Evolutionary conservation across 1,284 basidiomycete species (phyloP).

Genomic region (Apiotrichum veenhuisii): DNA sequence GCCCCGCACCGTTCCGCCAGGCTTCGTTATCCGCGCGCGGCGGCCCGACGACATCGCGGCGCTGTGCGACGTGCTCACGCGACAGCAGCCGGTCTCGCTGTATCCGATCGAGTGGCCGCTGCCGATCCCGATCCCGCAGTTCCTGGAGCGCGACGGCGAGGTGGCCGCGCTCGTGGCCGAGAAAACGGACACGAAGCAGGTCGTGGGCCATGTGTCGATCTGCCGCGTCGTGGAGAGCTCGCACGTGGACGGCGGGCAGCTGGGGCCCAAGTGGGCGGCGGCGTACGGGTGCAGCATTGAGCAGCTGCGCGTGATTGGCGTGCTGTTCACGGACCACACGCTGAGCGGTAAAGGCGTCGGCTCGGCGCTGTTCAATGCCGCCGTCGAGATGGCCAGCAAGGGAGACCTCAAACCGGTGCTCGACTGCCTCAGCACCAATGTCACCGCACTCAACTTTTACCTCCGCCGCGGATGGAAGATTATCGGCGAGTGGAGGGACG

Average conservation of each 20-base stretch:
- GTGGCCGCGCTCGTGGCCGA: slow-evolving; percentile 4
- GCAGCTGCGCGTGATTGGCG: slow-evolving; percentile 1
- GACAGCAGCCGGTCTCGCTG: background rate
- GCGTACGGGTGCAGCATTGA: background rate
- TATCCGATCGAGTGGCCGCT: slow-evolving; percentile 8
- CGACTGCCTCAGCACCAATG: background rate
- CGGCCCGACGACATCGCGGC: background rate
- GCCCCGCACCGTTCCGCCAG: background rate
- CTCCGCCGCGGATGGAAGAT: background rate
- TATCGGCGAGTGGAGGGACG: background rate
- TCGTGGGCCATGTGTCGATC: background rate
- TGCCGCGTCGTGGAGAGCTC: background rate
- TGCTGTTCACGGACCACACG: slow-evolving; percentile 1
- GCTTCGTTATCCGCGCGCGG: slow-evolving; percentile 3
- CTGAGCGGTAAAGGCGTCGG: background rate
- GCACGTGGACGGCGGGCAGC: background rate
- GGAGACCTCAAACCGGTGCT: background rate
- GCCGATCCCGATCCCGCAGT: background rate
- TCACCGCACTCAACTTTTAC: background rate
- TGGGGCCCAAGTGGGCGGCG: background rate
- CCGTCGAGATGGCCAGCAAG: background rate
- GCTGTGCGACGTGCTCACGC: background rate
- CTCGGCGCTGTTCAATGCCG: background rate
- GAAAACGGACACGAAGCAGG: no score
- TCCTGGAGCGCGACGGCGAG: slow-evolving; percentile 4